Conservation (phyloP, 2,329 filamentous ascomycete species). For the Acephala macrosclerotiorum region DNA sequence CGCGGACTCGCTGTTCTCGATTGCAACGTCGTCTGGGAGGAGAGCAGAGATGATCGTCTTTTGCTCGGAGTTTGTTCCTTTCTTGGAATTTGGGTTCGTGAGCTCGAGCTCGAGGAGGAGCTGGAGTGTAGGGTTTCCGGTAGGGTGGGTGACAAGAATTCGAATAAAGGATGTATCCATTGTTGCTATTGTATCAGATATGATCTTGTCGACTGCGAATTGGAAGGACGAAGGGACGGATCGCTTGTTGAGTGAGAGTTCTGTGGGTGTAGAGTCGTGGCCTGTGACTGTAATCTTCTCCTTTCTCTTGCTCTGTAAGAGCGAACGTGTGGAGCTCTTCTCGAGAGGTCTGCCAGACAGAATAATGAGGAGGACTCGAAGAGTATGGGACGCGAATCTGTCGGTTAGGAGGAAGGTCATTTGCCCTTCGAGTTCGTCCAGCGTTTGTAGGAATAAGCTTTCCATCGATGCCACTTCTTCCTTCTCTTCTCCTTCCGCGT, state of each 20-base stretch:
- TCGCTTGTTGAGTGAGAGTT: slow-evolving; percentile 54
- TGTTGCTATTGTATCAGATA: slow-evolving; percentile 75
- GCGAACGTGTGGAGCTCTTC: slow-evolving; percentile 69
- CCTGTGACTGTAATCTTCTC: slow-evolving; percentile 76
- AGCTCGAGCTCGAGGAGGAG: slow-evolving; percentile 88
- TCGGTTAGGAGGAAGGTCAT: slow-evolving; percentile 87
- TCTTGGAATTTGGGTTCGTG: slow-evolving; percentile 71
- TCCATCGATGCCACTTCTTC: slow-evolving; percentile 73
- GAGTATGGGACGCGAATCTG: slow-evolving; percentile 86
- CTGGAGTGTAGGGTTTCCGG: slow-evolving; percentile 93
- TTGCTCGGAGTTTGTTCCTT: slow-evolving; percentile 59
- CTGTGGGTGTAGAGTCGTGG: slow-evolving; percentile 56
- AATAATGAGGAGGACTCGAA: slow-evolving; percentile 85
- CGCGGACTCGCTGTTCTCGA: slow-evolving; percentile 75
- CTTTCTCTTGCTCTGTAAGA: slow-evolving; percentile 93
- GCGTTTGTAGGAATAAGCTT: slow-evolving; percentile 80
- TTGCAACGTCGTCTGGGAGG: slow-evolving; percentile 79
- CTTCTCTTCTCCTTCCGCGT: slow-evolving; percentile 54
- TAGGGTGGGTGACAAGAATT: slow-evolving; percentile 85
- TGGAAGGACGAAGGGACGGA: slow-evolving; percentile 82
- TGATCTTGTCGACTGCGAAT: slow-evolving; percentile 80
- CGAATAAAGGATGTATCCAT: slow-evolving; percentile 83
- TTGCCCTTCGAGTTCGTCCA: slow-evolving; percentile 88
- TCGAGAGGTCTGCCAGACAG: slow-evolving; percentile 84
- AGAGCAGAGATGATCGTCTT: slow-evolving; percentile 75